A percentile compares a stretch with the other conserved stretches of the same genome.
Evolutionary conservation across 2,329 filamentous ascomycete genomes (phyloP).

Genomic region (Neonectria hederae): DNA sequence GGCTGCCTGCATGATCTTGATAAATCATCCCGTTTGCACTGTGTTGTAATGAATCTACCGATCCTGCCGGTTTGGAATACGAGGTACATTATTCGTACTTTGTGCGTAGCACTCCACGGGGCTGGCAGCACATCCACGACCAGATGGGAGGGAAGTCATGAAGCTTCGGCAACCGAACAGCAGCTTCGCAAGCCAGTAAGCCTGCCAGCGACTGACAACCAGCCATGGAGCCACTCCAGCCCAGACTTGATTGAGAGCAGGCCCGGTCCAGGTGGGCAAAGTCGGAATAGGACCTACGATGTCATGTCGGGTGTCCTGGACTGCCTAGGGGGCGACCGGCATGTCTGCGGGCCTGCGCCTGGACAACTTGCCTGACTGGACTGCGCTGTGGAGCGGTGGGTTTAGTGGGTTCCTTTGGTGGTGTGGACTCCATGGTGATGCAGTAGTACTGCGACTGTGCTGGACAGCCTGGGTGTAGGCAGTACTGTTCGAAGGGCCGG

Average conservation of each 20-base stretch:
- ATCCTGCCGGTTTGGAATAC: neutral
- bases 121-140: neutral
- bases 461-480: neutral
- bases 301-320: slow-evolving; percentile 3
- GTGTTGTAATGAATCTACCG: neutral
- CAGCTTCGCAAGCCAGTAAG: neutral
- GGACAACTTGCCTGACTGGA: slow-evolving; percentile 16
- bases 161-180: neutral
- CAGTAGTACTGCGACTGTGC: slow-evolving; percentile 19
- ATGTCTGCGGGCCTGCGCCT: slow-evolving; percentile 15
- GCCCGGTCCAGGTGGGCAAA: slow-evolving; percentile 10
- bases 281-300: slow-evolving; percentile 5
- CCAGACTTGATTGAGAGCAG: slow-evolving; percentile 17
- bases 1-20: neutral
- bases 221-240: slow-evolving; percentile 19
- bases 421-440: slow-evolving; percentile 16
- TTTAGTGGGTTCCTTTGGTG: neutral
- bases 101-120: neutral
- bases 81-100: neutral
- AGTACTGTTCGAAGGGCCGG: neutral
- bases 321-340: slow-evolving; percentile 11
- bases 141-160: neutral
- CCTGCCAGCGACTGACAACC: neutral
- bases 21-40: neutral
- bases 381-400: slow-evolving; percentile 12